Percentiles rank a stretch among this genome's conserved stretches.
These are phyloP conservation scores for Talaromyces atroroseus DNA, from an alignment of 2,329 filamentous ascomycete species.

Conservation along the genomic window DNA sequence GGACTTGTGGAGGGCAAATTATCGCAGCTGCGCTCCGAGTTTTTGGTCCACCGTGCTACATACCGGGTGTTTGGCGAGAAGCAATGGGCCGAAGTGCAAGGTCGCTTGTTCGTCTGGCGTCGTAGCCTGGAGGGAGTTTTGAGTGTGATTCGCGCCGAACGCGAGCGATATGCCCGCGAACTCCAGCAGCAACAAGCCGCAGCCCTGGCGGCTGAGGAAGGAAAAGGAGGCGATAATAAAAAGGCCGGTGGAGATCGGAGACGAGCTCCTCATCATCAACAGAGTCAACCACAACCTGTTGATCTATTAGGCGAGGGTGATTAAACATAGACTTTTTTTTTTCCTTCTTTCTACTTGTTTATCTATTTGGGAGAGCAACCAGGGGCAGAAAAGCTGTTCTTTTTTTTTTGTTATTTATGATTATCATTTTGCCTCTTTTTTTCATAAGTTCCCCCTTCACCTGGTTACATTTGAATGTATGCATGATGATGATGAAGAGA, in stretches of 20 bases:
- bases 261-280: slow-evolving; percentile 26
- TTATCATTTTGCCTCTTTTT: no score
- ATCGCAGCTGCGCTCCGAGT: slow-evolving; percentile 84
- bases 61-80: slow-evolving; percentile 97
- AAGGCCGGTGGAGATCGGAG: slow-evolving; percentile 30
- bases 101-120: slow-evolving; percentile 86
- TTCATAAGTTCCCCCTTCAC: no score
- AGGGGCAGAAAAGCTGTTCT: slow-evolving; percentile 10
- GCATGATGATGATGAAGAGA: no score
- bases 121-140: slow-evolving; percentile 73
- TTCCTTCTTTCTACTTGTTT: slow-evolving; percentile 18
- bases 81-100: slow-evolving; percentile 94
- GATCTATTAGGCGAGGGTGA: slow-evolving; percentile 29
- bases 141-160: slow-evolving; percentile 70
- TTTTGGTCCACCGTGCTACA: slow-evolving; percentile 91
- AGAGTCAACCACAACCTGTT: slow-evolving; percentile 26
- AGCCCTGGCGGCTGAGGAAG: slow-evolving; percentile 41
- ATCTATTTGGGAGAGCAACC: slow-evolving; percentile 17
- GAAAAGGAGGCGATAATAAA: slow-evolving; percentile 23
- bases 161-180: slow-evolving; percentile 71
- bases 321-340: slow-evolving; percentile 18
- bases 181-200: slow-evolving; percentile 52
- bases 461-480: no score
- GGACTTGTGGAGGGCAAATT: slow-evolving; percentile 95
- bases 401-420: neutral